Base-by-base conservation (phyloP, 140 eudicot species). In the Erigeron philadelphicus region DNA sequence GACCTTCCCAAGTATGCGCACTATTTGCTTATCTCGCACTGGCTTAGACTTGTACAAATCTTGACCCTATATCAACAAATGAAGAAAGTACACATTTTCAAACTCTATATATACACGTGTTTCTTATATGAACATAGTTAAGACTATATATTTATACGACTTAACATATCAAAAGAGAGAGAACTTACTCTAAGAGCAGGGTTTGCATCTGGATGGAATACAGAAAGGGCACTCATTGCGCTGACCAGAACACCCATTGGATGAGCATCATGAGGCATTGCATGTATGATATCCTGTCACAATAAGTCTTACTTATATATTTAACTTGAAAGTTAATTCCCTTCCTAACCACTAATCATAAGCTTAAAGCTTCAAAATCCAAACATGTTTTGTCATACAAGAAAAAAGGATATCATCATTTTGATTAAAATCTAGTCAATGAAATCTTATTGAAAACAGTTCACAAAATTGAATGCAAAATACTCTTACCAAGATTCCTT, bases 231-330 rank as follows among this genome's bases (percentile, higher is more conserved):
- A 79, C 99, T 89, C 95, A 94, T 94, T 55, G 97, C 97, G 64
- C 97, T 94, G 71, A 89, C 97, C 52, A 94, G 88, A 81, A 94
- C 97, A 61, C 99, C 99, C 99, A 94, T 94, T 47, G 97, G 99
- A 76, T 94, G 99, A 65, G 99, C 95, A 89, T 94, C 99, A 79
- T 94, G 99, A 73, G 99, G 99, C 99, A 94, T 94, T 58, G 92
- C 90, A 67, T 94, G 99, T 78, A 94, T 89, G 35, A 89, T 93
- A 72, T 93, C 99, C 99, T 93, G 85, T 62, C 72, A 79, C 56
- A 81, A n/a, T n/a, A n/a, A n/a, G n/a, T 75, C 44, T 62, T 55
- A 63, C 35, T 25, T 62, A 19, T 1, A 25, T 25, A 60, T 71
- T 31, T 11, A 9, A 23, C 15, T 6, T 3, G 15, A 16, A 61